These are phyloP conservation scores for Curvularia sp. DNA, from an alignment of 2,329 filamentous ascomycete genomes.

Conservation along the genomic window DNA sequence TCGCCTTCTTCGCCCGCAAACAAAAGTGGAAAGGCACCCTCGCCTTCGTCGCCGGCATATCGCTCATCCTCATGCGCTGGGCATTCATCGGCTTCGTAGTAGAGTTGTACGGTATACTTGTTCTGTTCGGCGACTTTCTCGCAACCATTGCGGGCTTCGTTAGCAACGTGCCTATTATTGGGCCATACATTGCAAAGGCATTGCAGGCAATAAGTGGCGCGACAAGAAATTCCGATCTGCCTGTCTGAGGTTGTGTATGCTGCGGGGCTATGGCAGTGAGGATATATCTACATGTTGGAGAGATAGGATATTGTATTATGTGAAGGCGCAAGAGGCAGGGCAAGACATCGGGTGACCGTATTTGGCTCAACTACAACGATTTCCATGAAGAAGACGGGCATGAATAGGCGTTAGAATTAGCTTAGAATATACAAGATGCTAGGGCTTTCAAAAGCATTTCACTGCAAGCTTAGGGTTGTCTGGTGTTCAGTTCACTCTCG, in stretches of 20 bases:
- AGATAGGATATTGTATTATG: conserved; percentile 8
- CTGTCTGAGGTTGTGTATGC: conserved; percentile 14
- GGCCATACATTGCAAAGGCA: conserved; percentile 79
- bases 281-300: not conserved
- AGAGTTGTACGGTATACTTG: conserved; percentile 90
- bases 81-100: conserved; percentile 88
- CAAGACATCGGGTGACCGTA: not conserved
- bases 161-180: conserved; percentile 81
- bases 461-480: not conserved
- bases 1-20: conserved; percentile 90
- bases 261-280: not conserved
- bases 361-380: not conserved
- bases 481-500: not conserved
- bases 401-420: not conserved
- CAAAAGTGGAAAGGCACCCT: conserved; percentile 92
- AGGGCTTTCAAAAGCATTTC: not conserved
- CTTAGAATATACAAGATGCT: not conserved
- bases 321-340: not conserved
- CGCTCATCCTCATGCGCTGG: conserved; percentile 88
- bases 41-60: conserved; percentile 83
- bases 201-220: conserved; percentile 57
- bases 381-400: conserved; percentile 1
- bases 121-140: conserved; percentile 95
- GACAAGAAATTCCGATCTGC: conserved; percentile 22
- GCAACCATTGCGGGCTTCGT: conserved; percentile 90